phyloP scores from a whole-genome alignment of 306 rosid species.

The Rosa multiflora region DNA sequence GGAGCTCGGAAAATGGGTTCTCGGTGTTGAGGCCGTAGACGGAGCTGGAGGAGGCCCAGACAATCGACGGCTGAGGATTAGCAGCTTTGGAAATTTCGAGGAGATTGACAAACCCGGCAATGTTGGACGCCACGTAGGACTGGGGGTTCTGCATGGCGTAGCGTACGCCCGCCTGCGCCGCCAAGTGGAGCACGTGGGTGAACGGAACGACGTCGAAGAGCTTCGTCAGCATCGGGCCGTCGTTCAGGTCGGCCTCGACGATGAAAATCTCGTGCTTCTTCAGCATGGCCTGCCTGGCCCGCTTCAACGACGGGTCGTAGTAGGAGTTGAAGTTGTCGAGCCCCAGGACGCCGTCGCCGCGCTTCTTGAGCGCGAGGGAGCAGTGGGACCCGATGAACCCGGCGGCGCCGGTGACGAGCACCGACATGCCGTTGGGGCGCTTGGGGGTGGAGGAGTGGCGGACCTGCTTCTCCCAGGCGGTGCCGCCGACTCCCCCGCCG shows the following conservation, averaged over 20 bases:
- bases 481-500: slow-evolving; percentile 48
- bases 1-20: slow-evolving; percentile 68
- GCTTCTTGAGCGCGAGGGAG: slow-evolving; percentile 73
- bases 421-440: slow-evolving; percentile 66
- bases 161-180: slow-evolving; percentile 93
- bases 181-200: slow-evolving; percentile 83
- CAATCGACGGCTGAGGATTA: slow-evolving; percentile 78
- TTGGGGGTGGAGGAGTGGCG: slow-evolving; percentile 73
- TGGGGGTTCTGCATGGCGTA: slow-evolving; percentile 97
- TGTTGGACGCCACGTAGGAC: slow-evolving; percentile 70
- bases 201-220: slow-evolving; percentile 88
- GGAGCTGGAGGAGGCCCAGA: slow-evolving; percentile 89
- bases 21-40: slow-evolving; percentile 82
- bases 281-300: slow-evolving; percentile 57
- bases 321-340: slow-evolving; percentile 81
- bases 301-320: slow-evolving; percentile 82
- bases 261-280: slow-evolving; percentile 56
- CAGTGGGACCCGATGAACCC: slow-evolving; percentile 85
- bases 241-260: slow-evolving; percentile 80
- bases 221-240: slow-evolving; percentile 53
- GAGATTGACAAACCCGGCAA: slow-evolving; percentile 86
- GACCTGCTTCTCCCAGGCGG: slow-evolving; percentile 81
- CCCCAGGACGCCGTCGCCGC: slow-evolving; percentile 88
- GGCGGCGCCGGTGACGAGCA: slow-evolving; percentile 83
- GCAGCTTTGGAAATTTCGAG: slow-evolving; percentile 66